Evolutionary conservation across 2,329 filamentous ascomycete species (phyloP).

Genomic region (Colletotrichum falcatum): DNA sequence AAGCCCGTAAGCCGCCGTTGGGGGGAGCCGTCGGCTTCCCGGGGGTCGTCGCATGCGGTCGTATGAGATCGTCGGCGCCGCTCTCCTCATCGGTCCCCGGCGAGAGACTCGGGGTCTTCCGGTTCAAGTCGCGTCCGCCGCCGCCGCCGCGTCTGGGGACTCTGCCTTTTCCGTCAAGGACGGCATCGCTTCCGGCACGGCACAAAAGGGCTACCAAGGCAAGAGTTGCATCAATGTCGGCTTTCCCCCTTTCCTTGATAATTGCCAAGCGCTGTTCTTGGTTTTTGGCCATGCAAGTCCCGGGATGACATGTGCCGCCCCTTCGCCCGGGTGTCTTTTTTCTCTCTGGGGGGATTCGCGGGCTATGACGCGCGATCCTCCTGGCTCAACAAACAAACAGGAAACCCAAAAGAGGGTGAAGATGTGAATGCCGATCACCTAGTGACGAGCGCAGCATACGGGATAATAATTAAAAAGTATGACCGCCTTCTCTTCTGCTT

Average conservation of each 20-base stretch:
- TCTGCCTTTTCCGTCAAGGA: slow-evolving; percentile 24
- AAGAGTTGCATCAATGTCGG: slow-evolving; percentile 6
- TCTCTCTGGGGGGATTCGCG: background rate
- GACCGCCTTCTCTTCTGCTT: background rate
- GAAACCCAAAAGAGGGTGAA: background rate
- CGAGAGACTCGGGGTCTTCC: slow-evolving; percentile 8
- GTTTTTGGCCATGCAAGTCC: background rate
- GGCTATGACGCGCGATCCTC: background rate
- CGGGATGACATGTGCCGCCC: background rate
- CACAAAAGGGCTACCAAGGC: background rate
- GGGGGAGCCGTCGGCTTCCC: slow-evolving; percentile 26
- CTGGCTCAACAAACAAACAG: background rate
- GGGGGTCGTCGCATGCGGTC: background rate
- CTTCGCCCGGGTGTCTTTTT: background rate
- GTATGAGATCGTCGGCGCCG: slow-evolving; percentile 9
- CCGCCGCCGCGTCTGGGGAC: background rate
- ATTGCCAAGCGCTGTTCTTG: background rate
- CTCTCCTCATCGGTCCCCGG: slow-evolving; percentile 24
- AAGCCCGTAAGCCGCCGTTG: slow-evolving; percentile 54
- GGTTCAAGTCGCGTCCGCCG: background rate
- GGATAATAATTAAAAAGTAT: background rate
- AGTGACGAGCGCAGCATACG: background rate
- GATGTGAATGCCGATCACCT: background rate
- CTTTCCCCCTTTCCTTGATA: background rate
- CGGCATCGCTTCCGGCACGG: slow-evolving; percentile 5